phyloP scores from a whole-genome alignment of 306 rosid genomes.

The Morella rubra region DNA sequence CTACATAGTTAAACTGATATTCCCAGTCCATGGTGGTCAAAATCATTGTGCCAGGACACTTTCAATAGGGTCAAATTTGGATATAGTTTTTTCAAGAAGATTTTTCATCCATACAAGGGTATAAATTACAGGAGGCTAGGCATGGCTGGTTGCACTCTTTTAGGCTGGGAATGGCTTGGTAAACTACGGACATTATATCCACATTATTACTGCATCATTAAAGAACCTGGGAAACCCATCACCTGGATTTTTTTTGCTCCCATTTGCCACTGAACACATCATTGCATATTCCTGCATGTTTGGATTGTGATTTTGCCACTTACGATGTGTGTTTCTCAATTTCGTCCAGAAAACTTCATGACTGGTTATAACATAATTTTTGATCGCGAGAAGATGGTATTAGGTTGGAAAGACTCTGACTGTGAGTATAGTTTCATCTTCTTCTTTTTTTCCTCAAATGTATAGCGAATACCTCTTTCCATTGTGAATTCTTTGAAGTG shows the following conservation, averaged over 20 bases:
- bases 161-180: no score
- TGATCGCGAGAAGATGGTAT: conserved; percentile 66
- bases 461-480: not conserved
- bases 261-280: no score
- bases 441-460: not conserved
- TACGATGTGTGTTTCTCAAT: conserved; percentile 12
- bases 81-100: no score
- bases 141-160: not conserved
- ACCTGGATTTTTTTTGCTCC: no score
- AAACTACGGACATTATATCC: no score
- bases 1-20: not conserved
- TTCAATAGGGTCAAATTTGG: no score
- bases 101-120: not conserved
- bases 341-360: conserved; percentile 91
- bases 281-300: not conserved
- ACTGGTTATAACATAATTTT: conserved; percentile 75
- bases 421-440: conserved; percentile 52
- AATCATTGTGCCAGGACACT: not conserved
- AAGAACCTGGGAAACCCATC: no score
- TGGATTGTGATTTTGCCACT: not conserved
- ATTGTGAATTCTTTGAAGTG: conserved; percentile 4
- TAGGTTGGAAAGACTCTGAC: conserved; percentile 73
- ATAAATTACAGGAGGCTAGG: not conserved
- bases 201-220: no score
- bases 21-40: not conserved